These are phyloP conservation scores for Pseudophaeomoniella oleicola DNA, from an alignment of 2,329 filamentous ascomycete species.

Conservation along the genomic window DNA sequence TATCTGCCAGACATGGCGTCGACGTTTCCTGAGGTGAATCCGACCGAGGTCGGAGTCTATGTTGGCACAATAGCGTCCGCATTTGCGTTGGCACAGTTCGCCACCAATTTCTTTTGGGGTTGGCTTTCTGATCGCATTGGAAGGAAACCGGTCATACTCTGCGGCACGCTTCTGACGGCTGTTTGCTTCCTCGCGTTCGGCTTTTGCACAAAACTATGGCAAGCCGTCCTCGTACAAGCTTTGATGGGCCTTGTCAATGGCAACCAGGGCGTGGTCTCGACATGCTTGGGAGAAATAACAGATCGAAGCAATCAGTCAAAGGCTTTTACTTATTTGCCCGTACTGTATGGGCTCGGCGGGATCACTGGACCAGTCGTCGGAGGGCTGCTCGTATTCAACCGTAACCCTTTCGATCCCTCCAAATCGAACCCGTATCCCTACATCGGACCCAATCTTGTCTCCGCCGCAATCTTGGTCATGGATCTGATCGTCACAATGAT, in stretches of 20 bases:
- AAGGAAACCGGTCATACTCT: conserved; percentile 66
- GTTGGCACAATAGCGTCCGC: conserved; percentile 80
- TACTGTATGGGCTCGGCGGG: conserved; percentile 88
- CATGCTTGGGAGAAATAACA: conserved; percentile 86
- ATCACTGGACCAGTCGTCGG: conserved; percentile 90
- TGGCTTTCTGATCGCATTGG: conserved; percentile 68
- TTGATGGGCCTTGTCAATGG: conserved; percentile 90
- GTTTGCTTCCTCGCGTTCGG: conserved; percentile 75
- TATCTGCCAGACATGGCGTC: conserved; percentile 89
- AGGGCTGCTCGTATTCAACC: conserved; percentile 58
- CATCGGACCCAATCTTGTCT: conserved; percentile 67
- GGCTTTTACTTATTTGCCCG: conserved; percentile 86
- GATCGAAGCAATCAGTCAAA: conserved; percentile 87
- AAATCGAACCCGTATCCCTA: conserved; percentile 58
- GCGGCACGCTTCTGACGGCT: conserved; percentile 71
- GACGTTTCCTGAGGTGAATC: conserved; percentile 65
- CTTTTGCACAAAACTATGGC: conserved; percentile 68
- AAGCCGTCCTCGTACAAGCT: conserved; percentile 72
- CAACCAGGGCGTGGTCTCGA: conserved; percentile 87
- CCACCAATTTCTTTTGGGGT: conserved; percentile 85
- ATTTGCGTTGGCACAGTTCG: conserved; percentile 84
- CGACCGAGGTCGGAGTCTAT: conserved; percentile 63
- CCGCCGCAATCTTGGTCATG: conserved; percentile 54
- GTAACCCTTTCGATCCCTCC: conserved; percentile 39
- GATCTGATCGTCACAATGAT: conserved; percentile 62